Conservation (phyloP, 176 grass and related monocot genomes). For the Stipa capillata region DNA sequence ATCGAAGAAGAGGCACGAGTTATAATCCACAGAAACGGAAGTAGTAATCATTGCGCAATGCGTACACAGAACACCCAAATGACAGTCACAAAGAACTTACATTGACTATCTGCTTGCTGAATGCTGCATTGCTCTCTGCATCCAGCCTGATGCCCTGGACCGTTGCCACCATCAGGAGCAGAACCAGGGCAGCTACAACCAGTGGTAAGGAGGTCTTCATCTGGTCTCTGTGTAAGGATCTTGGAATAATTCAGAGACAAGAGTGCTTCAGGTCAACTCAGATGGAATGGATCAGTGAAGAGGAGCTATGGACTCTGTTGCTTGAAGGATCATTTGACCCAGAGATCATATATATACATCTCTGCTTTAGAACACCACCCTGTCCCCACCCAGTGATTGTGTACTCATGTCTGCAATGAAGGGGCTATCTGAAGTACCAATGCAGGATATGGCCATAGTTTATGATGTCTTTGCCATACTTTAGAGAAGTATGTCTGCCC, state of each 20-base stretch:
- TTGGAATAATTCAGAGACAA: background rate
- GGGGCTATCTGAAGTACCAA: constrained; percentile 26
- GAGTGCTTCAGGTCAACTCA: background rate
- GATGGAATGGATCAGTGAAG: background rate
- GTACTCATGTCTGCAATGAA: constrained; percentile 41
- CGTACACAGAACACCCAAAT: background rate
- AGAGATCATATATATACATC: constrained; percentile 27
- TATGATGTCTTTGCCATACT: constrained; percentile 21
- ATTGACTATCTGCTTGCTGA: constrained; percentile 24
- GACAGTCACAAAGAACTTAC: constrained; percentile 11
- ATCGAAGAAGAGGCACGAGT: background rate
- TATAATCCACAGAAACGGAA: background rate
- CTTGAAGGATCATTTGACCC: constrained; percentile 33
- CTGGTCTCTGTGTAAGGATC: background rate
- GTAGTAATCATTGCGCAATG: background rate
- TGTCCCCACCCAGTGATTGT: constrained; percentile 29
- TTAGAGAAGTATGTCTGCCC: constrained; percentile 35
- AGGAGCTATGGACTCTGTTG: constrained; percentile 18
- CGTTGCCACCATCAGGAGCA: constrained; percentile 19
- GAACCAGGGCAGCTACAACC: background rate
- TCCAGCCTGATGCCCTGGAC: constrained; percentile 55
- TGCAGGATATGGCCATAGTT: constrained; percentile 17
- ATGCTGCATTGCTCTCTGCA: constrained; percentile 23
- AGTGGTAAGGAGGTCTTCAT: constrained; percentile 10
- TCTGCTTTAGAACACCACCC: background rate